phyloP scores from a whole-genome alignment of 805 yeast genomes.

The Candida taoyuanica region DNA sequence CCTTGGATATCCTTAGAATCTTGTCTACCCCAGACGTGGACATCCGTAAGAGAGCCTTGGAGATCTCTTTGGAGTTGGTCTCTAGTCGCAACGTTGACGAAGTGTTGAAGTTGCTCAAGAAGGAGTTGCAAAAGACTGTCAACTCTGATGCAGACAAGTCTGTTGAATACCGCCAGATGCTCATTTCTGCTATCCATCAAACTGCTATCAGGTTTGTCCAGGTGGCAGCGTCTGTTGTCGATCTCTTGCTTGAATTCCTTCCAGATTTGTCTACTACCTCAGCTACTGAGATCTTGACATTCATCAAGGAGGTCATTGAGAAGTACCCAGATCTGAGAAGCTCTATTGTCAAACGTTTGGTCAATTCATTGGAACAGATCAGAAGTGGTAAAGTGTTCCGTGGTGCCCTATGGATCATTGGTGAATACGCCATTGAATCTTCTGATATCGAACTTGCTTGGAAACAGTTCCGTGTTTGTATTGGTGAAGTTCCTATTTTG shows the following conservation, averaged over 20 bases:
- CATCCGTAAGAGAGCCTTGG: slow-evolving; percentile 84
- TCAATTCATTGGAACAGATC: slow-evolving; percentile 56
- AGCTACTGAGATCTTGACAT: slow-evolving; percentile 85
- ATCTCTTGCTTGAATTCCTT: slow-evolving; percentile 78
- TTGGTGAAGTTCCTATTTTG: slow-evolving; percentile 90
- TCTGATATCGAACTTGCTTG: slow-evolving; percentile 75
- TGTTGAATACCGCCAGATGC: slow-evolving; percentile 80
- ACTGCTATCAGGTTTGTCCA: slow-evolving; percentile 86
- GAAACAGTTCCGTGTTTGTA: slow-evolving; percentile 74
- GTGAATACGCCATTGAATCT: slow-evolving; percentile 80
- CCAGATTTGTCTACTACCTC: slow-evolving; percentile 80
- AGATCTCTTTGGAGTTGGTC: slow-evolving; percentile 74
- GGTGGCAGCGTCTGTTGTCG: slow-evolving; percentile 88
- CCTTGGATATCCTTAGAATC: slow-evolving; percentile 81
- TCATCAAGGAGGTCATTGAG: slow-evolving; percentile 91
- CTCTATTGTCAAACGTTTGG: slow-evolving; percentile 57
- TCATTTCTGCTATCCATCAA: slow-evolving; percentile 83
- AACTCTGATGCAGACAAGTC: slow-evolving; percentile 69
- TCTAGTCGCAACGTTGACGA: slow-evolving; percentile 90
- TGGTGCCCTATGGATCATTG: slow-evolving; percentile 92
- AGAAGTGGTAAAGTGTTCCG: slow-evolving; percentile 89
- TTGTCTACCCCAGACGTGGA: slow-evolving; percentile 86
- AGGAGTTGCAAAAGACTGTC: slow-evolving; percentile 77
- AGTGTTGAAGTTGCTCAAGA: slow-evolving; percentile 85
- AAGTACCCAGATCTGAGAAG: slow-evolving; percentile 77